Conservation (phyloP, 2,329 filamentous ascomycete genomes). For the Pseudopyrenochaeta lycopersici region DNA sequence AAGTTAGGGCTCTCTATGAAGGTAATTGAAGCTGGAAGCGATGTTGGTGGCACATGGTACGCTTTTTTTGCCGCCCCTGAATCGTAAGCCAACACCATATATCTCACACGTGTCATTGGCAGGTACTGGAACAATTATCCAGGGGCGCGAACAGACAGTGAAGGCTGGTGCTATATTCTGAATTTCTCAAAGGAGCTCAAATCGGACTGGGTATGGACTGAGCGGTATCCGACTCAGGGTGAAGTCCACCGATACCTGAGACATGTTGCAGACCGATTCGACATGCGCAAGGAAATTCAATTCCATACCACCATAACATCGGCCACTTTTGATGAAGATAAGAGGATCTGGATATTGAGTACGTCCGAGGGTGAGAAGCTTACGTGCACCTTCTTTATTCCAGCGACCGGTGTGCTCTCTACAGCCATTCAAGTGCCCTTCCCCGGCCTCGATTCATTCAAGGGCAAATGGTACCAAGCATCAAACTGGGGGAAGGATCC, state of each 20-base stretch:
- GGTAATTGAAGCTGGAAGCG: background rate
- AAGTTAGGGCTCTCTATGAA: background rate
- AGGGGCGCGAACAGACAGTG: background rate
- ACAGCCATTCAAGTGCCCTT: background rate
- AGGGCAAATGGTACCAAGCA: background rate
- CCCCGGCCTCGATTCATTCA: background rate
- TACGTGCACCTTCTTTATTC: background rate
- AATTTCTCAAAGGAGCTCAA: background rate
- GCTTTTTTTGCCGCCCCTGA: too few species aligned
- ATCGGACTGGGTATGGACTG: background rate
- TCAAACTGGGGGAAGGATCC: background rate
- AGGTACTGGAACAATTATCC: background rate
- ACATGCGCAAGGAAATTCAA: conserved; percentile 61
- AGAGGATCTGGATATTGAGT: background rate
- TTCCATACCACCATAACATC: conserved; percentile 61
- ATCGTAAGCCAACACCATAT: too few species aligned
- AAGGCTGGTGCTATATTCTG: conserved; percentile 1
- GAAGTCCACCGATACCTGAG: background rate
- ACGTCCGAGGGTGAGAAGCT: background rate
- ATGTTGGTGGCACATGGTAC: background rate
- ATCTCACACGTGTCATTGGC: too few species aligned
- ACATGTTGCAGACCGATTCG: conserved; percentile 27
- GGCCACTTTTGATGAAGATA: background rate
- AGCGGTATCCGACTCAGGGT: background rate
- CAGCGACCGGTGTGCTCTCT: background rate